phyloP scores from a whole-genome alignment of 1,139 yeast species.

The Magnusiomyces sp. region DNA sequence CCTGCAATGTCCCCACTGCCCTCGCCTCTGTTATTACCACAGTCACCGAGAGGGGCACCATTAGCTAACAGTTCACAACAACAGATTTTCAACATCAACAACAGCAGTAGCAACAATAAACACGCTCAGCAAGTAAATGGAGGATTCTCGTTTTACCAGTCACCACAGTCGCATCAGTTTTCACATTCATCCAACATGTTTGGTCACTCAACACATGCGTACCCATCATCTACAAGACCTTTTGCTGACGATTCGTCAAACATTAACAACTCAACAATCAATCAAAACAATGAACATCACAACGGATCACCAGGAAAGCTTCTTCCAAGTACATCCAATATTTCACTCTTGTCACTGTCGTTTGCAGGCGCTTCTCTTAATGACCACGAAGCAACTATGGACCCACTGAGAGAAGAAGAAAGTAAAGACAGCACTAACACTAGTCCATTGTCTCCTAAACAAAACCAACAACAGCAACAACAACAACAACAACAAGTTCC shows the following conservation, averaged over 20 bases:
- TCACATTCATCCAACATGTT: too few species aligned
- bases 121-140: too few species aligned
- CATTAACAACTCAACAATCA: not conserved
- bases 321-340: constrained; percentile 13
- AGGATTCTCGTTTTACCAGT: not conserved
- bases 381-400: not conserved
- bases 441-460: constrained; percentile 4
- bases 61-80: not conserved
- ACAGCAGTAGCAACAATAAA: not conserved
- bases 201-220: constrained; percentile 1
- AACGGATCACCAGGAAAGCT: constrained; percentile 7
- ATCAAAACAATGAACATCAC: not conserved
- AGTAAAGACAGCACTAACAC: constrained; percentile 2
- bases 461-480: constrained; percentile 1
- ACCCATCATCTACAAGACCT: too few species aligned
- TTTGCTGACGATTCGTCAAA: not conserved
- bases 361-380: constrained; percentile 3
- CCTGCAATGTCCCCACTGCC: constrained; percentile 14
- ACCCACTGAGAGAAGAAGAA: constrained; percentile 4
- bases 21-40: constrained; percentile 14
- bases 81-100: constrained; percentile 5
- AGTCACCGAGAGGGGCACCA: constrained; percentile 10
- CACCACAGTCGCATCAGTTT: not conserved
- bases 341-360: constrained; percentile 13
- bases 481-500: constrained; percentile 8